Conservation (phyloP, 345 rosid genomes). For the Brassica carinata region DNA sequence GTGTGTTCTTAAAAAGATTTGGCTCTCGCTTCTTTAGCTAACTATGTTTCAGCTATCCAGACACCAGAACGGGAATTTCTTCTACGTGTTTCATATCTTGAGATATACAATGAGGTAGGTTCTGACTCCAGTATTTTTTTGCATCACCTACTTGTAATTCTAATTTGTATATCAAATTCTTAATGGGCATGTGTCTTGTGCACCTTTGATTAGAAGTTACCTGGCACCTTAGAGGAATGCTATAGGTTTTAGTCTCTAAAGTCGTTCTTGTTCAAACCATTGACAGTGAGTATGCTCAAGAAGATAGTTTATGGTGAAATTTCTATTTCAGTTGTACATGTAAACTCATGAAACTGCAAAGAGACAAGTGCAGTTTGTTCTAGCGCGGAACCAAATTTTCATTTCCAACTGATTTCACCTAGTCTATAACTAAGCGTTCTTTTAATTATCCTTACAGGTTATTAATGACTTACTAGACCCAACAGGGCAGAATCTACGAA, state of each 20-base stretch:
- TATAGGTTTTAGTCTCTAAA: constrained; percentile 16
- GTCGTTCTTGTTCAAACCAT: constrained; percentile 6
- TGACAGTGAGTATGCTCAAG: constrained; percentile 5
- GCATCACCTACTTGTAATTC: constrained; percentile 2
- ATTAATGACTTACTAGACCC: constrained; percentile 93
- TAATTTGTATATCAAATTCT: not conserved
- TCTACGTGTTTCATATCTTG: constrained; percentile 96
- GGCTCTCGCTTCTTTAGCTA: constrained; percentile 33
- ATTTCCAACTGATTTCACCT: constrained; percentile 8
- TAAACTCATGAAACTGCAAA: constrained; percentile 12
- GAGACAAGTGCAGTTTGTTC: constrained; percentile 12
- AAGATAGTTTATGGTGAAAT: not conserved
- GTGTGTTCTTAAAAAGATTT: constrained; percentile 3
- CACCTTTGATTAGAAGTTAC: constrained; percentile 8
- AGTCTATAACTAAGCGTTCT: constrained; percentile 11
- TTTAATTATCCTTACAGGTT: constrained; percentile 51
- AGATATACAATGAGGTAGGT: constrained; percentile 90
- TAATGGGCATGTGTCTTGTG: constrained; percentile 4
- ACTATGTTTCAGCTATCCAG: constrained; percentile 54
- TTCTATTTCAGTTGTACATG: not conserved
- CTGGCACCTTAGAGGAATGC: constrained; percentile 21
- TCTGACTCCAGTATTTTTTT: constrained; percentile 6
- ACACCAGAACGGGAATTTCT: constrained; percentile 90
- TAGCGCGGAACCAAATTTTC: not conserved
- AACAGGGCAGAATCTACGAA: constrained; percentile 83